Percentiles rank a stretch among this genome's conserved stretches.
Conservation (phyloP, 345 rosid species). For the Corchorus olitorius region DNA sequence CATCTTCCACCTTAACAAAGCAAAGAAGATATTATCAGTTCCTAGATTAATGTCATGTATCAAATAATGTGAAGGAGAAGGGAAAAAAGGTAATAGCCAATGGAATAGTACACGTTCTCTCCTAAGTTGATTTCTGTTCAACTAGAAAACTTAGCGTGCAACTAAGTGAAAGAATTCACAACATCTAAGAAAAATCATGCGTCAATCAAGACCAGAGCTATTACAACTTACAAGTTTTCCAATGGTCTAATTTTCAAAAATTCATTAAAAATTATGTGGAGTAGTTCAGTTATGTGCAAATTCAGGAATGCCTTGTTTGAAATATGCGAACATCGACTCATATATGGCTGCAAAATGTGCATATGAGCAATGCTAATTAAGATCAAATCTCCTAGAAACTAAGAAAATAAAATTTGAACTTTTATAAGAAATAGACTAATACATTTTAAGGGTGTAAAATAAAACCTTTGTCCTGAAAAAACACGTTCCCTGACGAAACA, state of each 20-base stretch:
- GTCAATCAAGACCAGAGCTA: neutral
- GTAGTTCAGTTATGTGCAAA: neutral
- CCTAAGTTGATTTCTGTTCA: neutral
- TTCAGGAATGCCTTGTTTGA: neutral
- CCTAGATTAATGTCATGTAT: neutral
- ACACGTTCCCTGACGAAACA: conserved; percentile 92
- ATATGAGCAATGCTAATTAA: neutral
- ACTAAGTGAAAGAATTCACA: neutral
- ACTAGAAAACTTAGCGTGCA: neutral
- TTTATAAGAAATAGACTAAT: neutral
- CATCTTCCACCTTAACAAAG: conserved; percentile 63
- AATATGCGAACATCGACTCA: neutral
- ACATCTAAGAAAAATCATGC: neutral
- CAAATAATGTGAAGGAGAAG: conserved; percentile 1
- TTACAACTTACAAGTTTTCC: too few species aligned
- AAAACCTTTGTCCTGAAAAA: conserved; percentile 67
- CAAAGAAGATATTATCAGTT: conserved; percentile 10
- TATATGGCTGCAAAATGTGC: neutral
- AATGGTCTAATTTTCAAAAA: neutral
- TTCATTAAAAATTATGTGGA: neutral
- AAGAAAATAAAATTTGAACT: neutral
- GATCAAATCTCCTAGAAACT: neutral
- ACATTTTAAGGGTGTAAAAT: neutral
- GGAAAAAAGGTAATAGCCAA: conserved; percentile 9
- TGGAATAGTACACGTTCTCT: neutral